Base-by-base conservation (phyloP, 2,329 filamentous ascomycete species). In the Fusarium verrucosum region DNA sequence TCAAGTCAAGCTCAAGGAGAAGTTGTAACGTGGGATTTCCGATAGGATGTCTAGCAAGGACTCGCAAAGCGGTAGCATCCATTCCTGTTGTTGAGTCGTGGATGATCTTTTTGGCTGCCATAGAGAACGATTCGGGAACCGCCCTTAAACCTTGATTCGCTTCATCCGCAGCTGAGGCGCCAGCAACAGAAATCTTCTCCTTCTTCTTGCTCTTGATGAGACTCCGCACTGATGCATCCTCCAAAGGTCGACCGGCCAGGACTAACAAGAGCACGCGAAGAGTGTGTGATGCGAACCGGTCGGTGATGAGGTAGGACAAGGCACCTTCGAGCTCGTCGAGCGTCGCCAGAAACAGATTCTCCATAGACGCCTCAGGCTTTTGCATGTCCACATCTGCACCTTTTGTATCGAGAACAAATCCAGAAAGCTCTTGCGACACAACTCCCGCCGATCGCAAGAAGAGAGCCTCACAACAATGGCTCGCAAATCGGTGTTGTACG, bases 21-120 rank as follows among this genome's bases (percentile, higher is more conserved):
- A 98, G 84, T 75, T 98, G 95, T n/a, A 99, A 83, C 1, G 93
- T 91, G 0, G 95, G 95, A 72, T 97, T 97, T 43, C 93, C 95
- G 1, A 94, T 91, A 6, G 92, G 92, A 72, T 98, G 94, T 19
- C 89, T 93, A 2, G 94, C 92, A 54, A 99, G 82, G 4, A 95
- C 88, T 25, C 92, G 88, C 25, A 98, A 84, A 70, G 92, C 91
- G 5, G 90, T 92, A 3, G 90, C 85, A 73, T 95, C 92, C 69
- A 97, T 84, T 1, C 85, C 87, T 1, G 88, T 83, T 10, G 92
- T 88, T 44, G 92, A 90, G 69, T 93, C 91, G 38, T 82, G 81
- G 67, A 97, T 91, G 65, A 97, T 90, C 75, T 96, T 94, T 69
- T 91, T 88, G 42, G 95, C 80, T 1, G 93, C 92, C 49, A 86